These are phyloP conservation scores for Kalaharituber pfeilii DNA, from an alignment of 2,329 filamentous ascomycete genomes.

Conservation along the genomic window DNA sequence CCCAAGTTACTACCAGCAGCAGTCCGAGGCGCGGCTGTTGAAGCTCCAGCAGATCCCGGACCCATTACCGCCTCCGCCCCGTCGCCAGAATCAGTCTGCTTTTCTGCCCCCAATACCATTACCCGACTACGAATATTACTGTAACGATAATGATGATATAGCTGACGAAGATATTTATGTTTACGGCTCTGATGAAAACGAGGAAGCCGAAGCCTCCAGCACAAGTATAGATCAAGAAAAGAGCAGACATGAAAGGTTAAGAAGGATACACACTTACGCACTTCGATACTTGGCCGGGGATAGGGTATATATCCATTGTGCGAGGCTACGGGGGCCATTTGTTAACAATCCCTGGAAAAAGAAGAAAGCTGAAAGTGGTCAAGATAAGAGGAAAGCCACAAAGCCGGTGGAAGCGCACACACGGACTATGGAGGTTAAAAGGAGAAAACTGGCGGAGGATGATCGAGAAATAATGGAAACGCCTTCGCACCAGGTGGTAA, in stretches of 20 bases:
- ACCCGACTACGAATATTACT: background rate
- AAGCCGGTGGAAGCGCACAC: background rate
- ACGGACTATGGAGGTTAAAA: background rate
- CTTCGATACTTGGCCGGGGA: slow-evolving; percentile 13
- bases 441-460: slow-evolving; percentile 4
- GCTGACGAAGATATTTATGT: background rate
- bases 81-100: background rate
- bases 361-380: background rate
- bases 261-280: slow-evolving; percentile 13
- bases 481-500: slow-evolving; percentile 2
- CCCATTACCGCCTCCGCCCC: background rate
- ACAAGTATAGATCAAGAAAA: slow-evolving; percentile 6
- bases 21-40: background rate
- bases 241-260: background rate
- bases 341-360: slow-evolving; percentile 17
- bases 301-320: slow-evolving; percentile 15
- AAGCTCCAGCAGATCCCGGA: background rate
- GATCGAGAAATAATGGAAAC: slow-evolving; percentile 8
- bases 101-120: background rate
- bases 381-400: background rate
- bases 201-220: slow-evolving; percentile 9
- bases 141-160: background rate
- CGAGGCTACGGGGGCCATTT: slow-evolving; percentile 14
- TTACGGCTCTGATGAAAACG: slow-evolving; percentile 5
- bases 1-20: background rate